Evolutionary conservation across 257 asterid species (phyloP).

Genomic region (Leptodermis oblonga): DNA sequence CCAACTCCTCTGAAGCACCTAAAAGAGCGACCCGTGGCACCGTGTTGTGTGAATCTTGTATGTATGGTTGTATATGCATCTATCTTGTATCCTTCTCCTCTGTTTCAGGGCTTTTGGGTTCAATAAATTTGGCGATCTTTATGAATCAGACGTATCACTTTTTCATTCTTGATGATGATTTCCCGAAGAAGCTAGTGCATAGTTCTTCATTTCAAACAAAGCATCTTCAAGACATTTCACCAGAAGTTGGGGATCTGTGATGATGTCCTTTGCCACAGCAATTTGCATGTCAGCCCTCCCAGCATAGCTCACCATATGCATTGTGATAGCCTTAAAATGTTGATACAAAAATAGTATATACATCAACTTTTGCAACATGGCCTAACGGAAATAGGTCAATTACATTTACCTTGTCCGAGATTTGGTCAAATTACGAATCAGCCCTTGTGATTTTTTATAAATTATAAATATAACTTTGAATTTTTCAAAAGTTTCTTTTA

Average conservation of each 20-base stretch:
- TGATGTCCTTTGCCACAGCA: slow-evolving; percentile 65
- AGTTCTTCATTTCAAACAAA: slow-evolving; percentile 57
- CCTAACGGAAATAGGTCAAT: too few relatives aligned
- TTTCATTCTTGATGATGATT: not conserved
- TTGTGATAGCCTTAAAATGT: slow-evolving; percentile 52
- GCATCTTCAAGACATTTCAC: slow-evolving; percentile 69
- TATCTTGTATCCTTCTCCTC: not conserved
- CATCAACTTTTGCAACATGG: too few relatives aligned
- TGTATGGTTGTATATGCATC: too few relatives aligned
- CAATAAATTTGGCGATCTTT: not conserved
- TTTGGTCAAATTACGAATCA: too few relatives aligned
- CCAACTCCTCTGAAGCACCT: too few relatives aligned
- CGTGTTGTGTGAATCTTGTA: too few relatives aligned
- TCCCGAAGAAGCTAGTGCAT: slow-evolving; percentile 29
- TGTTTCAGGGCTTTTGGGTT: not conserved
- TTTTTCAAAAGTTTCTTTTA: not conserved
- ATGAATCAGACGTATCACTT: not conserved
- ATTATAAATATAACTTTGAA: too few relatives aligned
- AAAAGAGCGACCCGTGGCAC: too few relatives aligned
- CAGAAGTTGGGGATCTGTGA: slow-evolving; percentile 66
- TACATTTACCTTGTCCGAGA: too few relatives aligned
- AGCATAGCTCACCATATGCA: slow-evolving; percentile 88
- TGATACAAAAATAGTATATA: too few relatives aligned
- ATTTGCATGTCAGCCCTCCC: slow-evolving; percentile 77
- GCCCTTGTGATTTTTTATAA: too few relatives aligned